Percentiles rank a stretch among this genome's conserved stretches.
phyloP scores from a whole-genome alignment of 2,329 filamentous ascomycete species.

The Sporothrix phasma region DNA sequence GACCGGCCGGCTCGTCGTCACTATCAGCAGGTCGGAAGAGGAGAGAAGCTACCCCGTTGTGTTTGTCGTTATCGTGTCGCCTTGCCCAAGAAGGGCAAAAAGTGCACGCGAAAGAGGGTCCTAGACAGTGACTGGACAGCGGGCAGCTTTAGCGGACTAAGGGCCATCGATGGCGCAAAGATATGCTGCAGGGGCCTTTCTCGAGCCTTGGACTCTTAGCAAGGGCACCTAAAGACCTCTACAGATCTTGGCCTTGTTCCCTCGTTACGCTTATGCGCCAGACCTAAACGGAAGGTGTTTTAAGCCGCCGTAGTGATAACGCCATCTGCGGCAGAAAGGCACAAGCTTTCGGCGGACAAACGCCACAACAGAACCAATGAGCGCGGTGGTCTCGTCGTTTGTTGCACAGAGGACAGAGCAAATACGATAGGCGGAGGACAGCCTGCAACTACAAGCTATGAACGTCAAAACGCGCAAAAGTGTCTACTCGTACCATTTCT shows the following conservation, averaged over 20 bases:
- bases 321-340: conserved; percentile 3
- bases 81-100: conserved; percentile 2
- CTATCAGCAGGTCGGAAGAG: neutral
- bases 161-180: neutral
- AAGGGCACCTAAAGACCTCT: too few relatives aligned
- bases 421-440: too few relatives aligned
- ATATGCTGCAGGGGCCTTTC: neutral
- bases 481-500: neutral
- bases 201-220: neutral
- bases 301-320: neutral
- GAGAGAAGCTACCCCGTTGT: neutral
- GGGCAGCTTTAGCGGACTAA: neutral
- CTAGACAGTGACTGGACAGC: neutral
- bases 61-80: neutral
- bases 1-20: neutral
- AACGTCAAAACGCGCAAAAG: neutral
- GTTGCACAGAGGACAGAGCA: too few relatives aligned
- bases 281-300: neutral
- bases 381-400: neutral
- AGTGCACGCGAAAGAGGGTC: conserved; percentile 3
- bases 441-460: too few relatives aligned
- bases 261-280: neutral
- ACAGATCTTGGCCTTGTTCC: too few relatives aligned
- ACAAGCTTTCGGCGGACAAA: neutral
- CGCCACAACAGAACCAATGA: neutral